Base-by-base conservation (phyloP, 306 rosid species). In the Carpinus fangiana region DNA sequence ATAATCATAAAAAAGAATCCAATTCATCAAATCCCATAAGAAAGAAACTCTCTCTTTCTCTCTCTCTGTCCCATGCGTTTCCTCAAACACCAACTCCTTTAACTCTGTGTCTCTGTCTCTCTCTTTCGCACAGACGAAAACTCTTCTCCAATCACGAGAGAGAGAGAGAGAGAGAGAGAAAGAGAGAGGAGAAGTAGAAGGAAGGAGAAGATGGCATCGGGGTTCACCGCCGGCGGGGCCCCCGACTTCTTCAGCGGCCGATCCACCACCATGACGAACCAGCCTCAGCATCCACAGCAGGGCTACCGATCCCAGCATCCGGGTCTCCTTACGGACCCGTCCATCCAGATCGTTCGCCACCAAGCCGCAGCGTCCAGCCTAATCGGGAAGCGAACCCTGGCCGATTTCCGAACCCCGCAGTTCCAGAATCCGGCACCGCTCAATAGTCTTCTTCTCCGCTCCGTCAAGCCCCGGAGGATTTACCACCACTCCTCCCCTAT, bases 351-450 rank as follows among this genome's bases (percentile, higher is more conserved):
- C 90, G 77, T 80, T 0, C 83, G 89, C 45, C 96, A 84, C 2
- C 68, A 23, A 59, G 34, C 51, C 70, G 69, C 69, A 0, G 69
- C 65, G 0, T 74, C 86, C 34, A 34, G 84, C 31, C 36, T 86
- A 20, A 76, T 85, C 53, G 88, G 98, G 0, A 95, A 93, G 43
- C 87, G 97, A 4, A 90, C 90, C n/a, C 97, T 90, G 1, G 80
- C 93, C 0, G 98, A 95, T 78, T 89, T 76, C 48, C 98, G 90
- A 55, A 75, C 85, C 50, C 85, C 76, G 2, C 87, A 78, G 34
- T 67, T 66, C 62, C 90, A 80, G 12, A 86, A 77, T 80, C 90
- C 78, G 3, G 70, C 64, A 14, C n/a, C n/a, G 2, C 82, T 86
- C 3, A 86, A 83, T 0, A 82, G 73, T 66, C 80, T 88, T 36